A percentile compares a stretch with the other conserved stretches of the same genome.
Conservation (phyloP, 2,329 filamentous ascomycete genomes). For the Nigrospora oryzae region DNA sequence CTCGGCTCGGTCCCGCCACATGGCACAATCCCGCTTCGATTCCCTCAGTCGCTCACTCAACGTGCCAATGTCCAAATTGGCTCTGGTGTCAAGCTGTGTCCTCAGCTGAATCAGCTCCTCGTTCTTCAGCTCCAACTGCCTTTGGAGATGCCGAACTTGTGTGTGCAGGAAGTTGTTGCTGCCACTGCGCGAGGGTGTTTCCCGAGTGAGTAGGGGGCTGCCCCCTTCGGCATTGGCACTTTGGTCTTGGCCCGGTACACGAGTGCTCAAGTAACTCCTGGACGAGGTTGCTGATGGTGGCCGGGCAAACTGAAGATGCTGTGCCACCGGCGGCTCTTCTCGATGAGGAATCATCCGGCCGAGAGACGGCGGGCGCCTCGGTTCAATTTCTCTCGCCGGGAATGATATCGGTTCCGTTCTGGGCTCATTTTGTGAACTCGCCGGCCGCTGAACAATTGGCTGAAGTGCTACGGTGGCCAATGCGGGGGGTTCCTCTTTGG, state of each 20-base stretch:
- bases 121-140: conserved; percentile 32
- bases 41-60: conserved; percentile 39
- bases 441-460: conserved; percentile 7
- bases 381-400: conserved; percentile 7
- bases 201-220: not conserved
- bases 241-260: conserved; percentile 1
- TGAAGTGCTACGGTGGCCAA: conserved; percentile 7
- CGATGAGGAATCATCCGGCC: conserved; percentile 28
- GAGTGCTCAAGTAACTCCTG: not conserved
- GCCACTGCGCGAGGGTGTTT: conserved; percentile 12
- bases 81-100: conserved; percentile 34
- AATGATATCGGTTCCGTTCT: conserved; percentile 5
- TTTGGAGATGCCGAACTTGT: conserved; percentile 40
- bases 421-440: conserved; percentile 10
- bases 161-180: conserved; percentile 31
- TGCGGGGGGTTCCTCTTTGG: conserved; percentile 5
- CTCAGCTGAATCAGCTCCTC: conserved; percentile 38
- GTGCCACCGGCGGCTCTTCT: conserved; percentile 28
- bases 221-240: not conserved
- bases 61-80: conserved; percentile 32
- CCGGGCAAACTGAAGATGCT: conserved; percentile 25
- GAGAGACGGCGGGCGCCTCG: conserved; percentile 18
- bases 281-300: conserved; percentile 22
- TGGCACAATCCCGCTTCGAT: conserved; percentile 29
- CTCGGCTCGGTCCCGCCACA: conserved; percentile 48